A percentile compares a stretch with the other conserved stretches of the same genome.
Conservation (phyloP, 2,329 filamentous ascomycete genomes). For the Metarhizium brunneum region DNA sequence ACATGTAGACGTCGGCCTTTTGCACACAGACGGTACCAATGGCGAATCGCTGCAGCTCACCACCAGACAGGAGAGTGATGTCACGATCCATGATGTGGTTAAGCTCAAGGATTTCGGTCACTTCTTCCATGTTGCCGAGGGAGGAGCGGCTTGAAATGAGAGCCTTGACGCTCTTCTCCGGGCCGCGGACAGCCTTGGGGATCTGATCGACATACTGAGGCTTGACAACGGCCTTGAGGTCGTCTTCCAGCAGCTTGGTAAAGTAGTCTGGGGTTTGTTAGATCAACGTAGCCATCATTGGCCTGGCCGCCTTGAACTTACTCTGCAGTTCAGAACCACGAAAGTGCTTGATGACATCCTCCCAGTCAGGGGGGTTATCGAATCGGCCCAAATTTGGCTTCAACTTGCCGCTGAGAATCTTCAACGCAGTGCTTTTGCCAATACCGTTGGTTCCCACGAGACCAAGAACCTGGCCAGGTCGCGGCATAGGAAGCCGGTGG, state of each 20-base stretch:
- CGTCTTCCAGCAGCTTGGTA: slow-evolving; percentile 93
- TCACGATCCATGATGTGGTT: slow-evolving; percentile 88
- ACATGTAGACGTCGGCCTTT: slow-evolving; percentile 98
- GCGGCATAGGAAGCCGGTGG: slow-evolving; percentile 89
- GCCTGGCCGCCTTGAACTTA: slow-evolving; percentile 33
- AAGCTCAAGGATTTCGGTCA: slow-evolving; percentile 77
- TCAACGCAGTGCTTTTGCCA: slow-evolving; percentile 98
- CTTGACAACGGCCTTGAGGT: slow-evolving; percentile 96
- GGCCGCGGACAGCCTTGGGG: slow-evolving; percentile 77
- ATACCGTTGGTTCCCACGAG: slow-evolving; percentile 99
- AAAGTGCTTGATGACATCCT: slow-evolving; percentile 98
- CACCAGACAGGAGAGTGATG: slow-evolving; percentile 82
- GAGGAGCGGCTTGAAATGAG: slow-evolving; percentile 70
- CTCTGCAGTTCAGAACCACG: slow-evolving; percentile 95
- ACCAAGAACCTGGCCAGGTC: slow-evolving; percentile 90
- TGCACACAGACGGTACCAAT: slow-evolving; percentile 95
- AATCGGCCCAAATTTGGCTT: slow-evolving; percentile 95
- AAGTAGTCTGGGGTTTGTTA: slow-evolving; percentile 63
- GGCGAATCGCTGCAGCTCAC: slow-evolving; percentile 95
- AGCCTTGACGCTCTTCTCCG: slow-evolving; percentile 68
- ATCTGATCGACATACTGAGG: slow-evolving; percentile 99
- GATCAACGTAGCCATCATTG: not conserved
- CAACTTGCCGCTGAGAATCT: slow-evolving; percentile 96
- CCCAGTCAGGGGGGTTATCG: slow-evolving; percentile 97
- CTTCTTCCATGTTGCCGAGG: slow-evolving; percentile 72